Percentiles rank a stretch among this genome's conserved stretches.
These are phyloP conservation scores for Xylaria sp. DNA, from an alignment of 2,329 filamentous ascomycete species.

Conservation along the genomic window DNA sequence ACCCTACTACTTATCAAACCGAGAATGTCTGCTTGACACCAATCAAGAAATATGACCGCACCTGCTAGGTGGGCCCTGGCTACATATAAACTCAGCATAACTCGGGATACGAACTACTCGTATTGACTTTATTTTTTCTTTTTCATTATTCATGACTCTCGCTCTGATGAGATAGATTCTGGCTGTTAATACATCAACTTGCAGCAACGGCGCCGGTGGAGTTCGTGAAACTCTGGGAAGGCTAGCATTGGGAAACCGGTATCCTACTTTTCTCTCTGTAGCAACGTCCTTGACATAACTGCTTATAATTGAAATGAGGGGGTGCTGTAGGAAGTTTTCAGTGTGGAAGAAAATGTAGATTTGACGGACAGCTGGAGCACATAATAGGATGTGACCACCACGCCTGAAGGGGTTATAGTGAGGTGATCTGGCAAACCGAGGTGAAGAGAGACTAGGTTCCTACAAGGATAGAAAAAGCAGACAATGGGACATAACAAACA, in stretches of 20 bases:
- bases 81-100: constrained; percentile 42
- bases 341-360: constrained; percentile 35
- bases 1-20: constrained; percentile 13
- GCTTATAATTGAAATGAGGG: constrained; percentile 47
- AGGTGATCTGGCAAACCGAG: constrained; percentile 42
- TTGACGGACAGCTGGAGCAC: constrained; percentile 39
- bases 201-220: constrained; percentile 51
- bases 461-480: constrained; percentile 42
- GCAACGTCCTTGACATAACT: constrained; percentile 43
- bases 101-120: constrained; percentile 45
- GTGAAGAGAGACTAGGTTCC: constrained; percentile 38
- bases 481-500: constrained; percentile 44
- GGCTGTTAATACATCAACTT: constrained; percentile 51
- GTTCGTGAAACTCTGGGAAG: constrained; percentile 44
- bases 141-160: constrained; percentile 51
- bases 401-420: constrained; percentile 40
- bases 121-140: constrained; percentile 41
- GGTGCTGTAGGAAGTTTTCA: constrained; percentile 9
- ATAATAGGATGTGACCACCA: constrained; percentile 34
- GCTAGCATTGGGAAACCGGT: constrained; percentile 50
- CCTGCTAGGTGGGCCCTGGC: constrained; percentile 25
- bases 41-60: constrained; percentile 26
- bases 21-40: constrained; percentile 28
- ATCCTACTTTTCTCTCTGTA: constrained; percentile 45
- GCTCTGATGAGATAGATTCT: constrained; percentile 51